Conservation (phyloP, 2,329 filamentous ascomycete genomes). For the Harringtonia aguacate region DNA sequence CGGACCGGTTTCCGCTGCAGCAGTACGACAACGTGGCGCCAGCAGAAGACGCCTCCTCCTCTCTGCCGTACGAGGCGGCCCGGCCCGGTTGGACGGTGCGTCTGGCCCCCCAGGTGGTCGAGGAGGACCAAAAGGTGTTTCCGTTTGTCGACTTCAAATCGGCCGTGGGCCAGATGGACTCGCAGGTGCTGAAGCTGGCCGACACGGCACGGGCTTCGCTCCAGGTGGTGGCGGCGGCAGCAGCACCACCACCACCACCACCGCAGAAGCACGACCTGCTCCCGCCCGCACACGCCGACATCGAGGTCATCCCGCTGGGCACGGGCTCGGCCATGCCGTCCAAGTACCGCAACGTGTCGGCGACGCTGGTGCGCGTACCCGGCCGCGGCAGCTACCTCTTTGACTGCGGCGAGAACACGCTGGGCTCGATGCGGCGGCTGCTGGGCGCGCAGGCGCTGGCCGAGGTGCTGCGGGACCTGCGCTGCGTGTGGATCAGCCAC, state of each 20-base stretch:
- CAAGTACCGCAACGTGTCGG: conserved; percentile 91
- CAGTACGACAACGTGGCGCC: conserved; percentile 43
- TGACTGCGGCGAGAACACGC: conserved; percentile 84
- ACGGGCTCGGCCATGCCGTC: conserved; percentile 86
- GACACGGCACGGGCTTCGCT: conserved; percentile 32
- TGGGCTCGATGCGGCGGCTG: conserved; percentile 73
- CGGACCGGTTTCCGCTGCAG: conserved; percentile 61
- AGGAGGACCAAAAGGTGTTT: conserved; percentile 34
- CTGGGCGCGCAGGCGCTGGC: conserved; percentile 54
- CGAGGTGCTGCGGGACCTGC: conserved; percentile 67
- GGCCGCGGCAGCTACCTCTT: conserved; percentile 80
- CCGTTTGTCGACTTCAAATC: conserved; percentile 36
- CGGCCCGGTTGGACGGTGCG: conserved; percentile 32
- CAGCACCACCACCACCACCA: too few relatives aligned
- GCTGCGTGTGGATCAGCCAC: conserved; percentile 86
- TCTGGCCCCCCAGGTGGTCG: conserved; percentile 34
- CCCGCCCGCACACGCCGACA: conserved; percentile 32
- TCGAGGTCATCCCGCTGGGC: conserved; percentile 77
- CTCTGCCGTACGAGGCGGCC: conserved; percentile 24
- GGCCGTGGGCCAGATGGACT: conserved; percentile 27
- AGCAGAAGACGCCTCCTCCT: background rate
- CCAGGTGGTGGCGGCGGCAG: conserved; percentile 26
- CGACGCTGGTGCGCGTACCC: conserved; percentile 74
- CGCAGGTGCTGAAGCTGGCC: conserved; percentile 41
- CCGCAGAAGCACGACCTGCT: too few relatives aligned